Base-by-base conservation (phyloP, 108 stramenopile genomes). In the Licmophora abbreviata region DNA sequence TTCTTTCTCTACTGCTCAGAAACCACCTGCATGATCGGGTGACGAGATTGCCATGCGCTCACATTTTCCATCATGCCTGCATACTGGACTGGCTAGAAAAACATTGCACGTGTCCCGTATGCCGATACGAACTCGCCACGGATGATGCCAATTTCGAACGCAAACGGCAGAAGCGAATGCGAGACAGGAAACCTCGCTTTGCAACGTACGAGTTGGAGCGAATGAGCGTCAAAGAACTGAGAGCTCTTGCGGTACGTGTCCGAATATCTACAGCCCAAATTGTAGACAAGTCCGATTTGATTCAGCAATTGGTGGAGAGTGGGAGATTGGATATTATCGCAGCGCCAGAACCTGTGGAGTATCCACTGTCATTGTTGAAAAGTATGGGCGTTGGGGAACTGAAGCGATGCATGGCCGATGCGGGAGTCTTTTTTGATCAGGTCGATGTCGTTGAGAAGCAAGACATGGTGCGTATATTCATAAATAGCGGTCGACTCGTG, bases 361-460 rank as follows among this genome's bases (percentile, higher is more conserved):
- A 71, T 56, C 34, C 25, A 26, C 58, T 55, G 51, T 59, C 1
- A 37, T 34, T 40, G 14, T 65, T 56, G 45, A 44, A 50, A 31
- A 15, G 12, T 23, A 73, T 77, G 77, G 61, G 53, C 27, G 50
- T 79, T n/a, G 24, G 48, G 35, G 22, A 63, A 52, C 43, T 84
- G 18, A 73, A 68, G 42, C 27, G 15, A 15, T 21, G 58, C 9
- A 76, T 84, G 77, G 61, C 46, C 8, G 72, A 70, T 11, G 73
- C 58, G 0, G 83, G 83, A 3, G 83, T 84, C 14, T 76, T 70
- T 37, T 84, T 68, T 51, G 51, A 66, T 29, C 54, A 48, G 3
- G 51, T 53, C 25, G 83, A 84, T 50, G 83, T 84, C 0, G 73
- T 84, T n/a, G 78, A 79, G 60, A 84, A 78, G 58, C 44, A 51